phyloP scores from a whole-genome alignment of 1,284 basidiomycete species.

The Malassezia slooffiae region DNA sequence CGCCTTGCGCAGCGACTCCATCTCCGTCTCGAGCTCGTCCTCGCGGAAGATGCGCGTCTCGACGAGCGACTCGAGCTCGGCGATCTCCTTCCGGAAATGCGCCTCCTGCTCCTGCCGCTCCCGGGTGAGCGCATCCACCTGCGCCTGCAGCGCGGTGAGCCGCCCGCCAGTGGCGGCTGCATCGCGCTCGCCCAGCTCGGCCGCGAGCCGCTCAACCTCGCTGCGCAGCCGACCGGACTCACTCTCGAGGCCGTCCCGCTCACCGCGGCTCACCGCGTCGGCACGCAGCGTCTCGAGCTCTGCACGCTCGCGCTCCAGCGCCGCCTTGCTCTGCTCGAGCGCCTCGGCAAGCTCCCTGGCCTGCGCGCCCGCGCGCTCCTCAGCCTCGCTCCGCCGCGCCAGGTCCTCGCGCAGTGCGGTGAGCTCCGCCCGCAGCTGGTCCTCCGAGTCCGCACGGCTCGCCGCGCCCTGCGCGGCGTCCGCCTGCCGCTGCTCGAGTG shows the following conservation, averaged over 20 bases:
- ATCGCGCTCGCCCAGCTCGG: conserved; percentile 41
- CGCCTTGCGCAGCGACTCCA: conserved; percentile 19
- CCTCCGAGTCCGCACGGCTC: conserved; percentile 48
- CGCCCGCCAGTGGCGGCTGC: conserved; percentile 47
- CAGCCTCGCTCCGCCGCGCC: conserved; percentile 51
- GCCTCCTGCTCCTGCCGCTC: conserved; percentile 31
- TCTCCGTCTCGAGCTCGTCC: conserved; percentile 30
- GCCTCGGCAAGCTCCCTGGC: conserved; percentile 51
- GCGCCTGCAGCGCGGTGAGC: conserved; percentile 29
- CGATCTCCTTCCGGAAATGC: conserved; percentile 30
- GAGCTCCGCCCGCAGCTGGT: conserved; percentile 60
- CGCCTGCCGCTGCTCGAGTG: conserved; percentile 51
- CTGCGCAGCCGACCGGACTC: conserved; percentile 18
- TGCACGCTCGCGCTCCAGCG: conserved; percentile 77
- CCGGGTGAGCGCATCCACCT: conserved; percentile 36
- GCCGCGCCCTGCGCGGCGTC: conserved; percentile 61
- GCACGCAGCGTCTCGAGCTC: conserved; percentile 74
- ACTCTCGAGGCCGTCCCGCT: no score
- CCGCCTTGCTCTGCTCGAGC: conserved; percentile 70
- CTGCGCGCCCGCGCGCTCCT: conserved; percentile 48
- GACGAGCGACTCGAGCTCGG: conserved; percentile 34
- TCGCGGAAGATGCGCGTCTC: conserved; percentile 37
- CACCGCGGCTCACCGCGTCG: conserved; percentile 49
- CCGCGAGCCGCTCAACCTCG: conserved; percentile 54
- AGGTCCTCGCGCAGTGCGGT: conserved; percentile 55